Base-by-base conservation (phyloP, 371 early-diverging fungal species). In the Syncephalastrum racemosum region DNA sequence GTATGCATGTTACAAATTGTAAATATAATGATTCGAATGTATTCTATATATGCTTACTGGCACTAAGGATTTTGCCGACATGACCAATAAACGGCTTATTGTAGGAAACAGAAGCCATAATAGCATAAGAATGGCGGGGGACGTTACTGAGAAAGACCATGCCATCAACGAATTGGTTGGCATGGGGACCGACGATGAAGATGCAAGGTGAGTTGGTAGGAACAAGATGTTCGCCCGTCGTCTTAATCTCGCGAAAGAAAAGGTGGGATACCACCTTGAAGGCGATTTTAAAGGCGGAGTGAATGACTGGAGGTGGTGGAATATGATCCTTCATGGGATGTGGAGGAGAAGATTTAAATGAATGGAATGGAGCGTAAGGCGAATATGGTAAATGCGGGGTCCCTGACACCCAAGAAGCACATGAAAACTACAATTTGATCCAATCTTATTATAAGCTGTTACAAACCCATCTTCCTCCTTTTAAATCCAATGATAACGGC, bases 91-190 rank as follows among this genome's bases (percentile, higher is more conserved):
- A 77, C 45, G 79, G 84, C 54, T 89, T 84, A 27, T 88, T 75
- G 81, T 93, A 91, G 8, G 94, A 90, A 41, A 87, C 89, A 41
- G 89, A 86, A 3, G 96, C 95, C 62, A 89, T 85, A 19, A 98
- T 62, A 54, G 91, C 93, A 50, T 88, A 90, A 24, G 95, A 87
- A 23, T 85, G 78, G 20, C 96, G 86, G 18, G 84, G 82, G 50
- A 89, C 87, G 53, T 84, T 84, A 49, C 84, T 81, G 57, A 90
- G 75, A 23, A 94, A 76, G 31, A 95, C 83, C 12, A 95, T 58
- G 4, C 96, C 95, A 66, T 98, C 98, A 10, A 97, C 85, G 73
- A 98, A 97, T 83, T 91, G 98, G 77, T 96, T 97, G 36, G 93
- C 91, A 81, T 97, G 98, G 15, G 97, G 97, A 1, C 94, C 97